Conservation (phyloP, 805 yeast species). For the Ogataea philodendri region DNA sequence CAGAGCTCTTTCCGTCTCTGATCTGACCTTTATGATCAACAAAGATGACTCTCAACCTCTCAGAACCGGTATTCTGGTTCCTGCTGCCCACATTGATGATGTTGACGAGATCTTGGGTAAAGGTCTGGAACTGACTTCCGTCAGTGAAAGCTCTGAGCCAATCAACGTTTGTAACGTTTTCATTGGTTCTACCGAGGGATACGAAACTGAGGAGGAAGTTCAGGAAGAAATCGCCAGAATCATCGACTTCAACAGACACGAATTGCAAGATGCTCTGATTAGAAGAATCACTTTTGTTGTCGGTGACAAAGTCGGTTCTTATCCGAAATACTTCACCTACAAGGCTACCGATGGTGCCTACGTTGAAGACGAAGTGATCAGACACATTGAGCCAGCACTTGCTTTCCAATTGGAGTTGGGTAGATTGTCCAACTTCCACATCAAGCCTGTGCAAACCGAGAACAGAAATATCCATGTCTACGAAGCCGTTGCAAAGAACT, state of each 20-base stretch:
- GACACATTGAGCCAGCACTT: constrained; percentile 97
- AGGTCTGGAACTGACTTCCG: constrained; percentile 71
- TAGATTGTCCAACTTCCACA: constrained; percentile 90
- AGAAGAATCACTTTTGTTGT: constrained; percentile 93
- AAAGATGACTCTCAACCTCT: constrained; percentile 61
- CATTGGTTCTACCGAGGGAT: constrained; percentile 71
- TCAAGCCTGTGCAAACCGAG: constrained; percentile 92
- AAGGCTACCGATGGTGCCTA: constrained; percentile 71
- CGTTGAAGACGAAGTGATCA: constrained; percentile 84
- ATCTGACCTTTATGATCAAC: constrained; percentile 80
- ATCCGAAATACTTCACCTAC: constrained; percentile 95
- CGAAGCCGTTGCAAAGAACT: constrained; percentile 92
- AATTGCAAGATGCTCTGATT: constrained; percentile 65
- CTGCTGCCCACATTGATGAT: constrained; percentile 83
- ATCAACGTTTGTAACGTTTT: constrained; percentile 83
- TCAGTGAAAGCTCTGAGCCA: constrained; percentile 42
- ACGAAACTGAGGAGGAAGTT: constrained; percentile 65
- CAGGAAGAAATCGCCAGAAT: constrained; percentile 61
- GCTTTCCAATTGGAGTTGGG: constrained; percentile 96
- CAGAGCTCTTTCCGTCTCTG: constrained; percentile 91
- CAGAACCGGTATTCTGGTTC: constrained; percentile 81
- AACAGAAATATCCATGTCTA: constrained; percentile 97
- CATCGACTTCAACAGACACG: constrained; percentile 66
- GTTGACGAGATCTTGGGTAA: constrained; percentile 77
- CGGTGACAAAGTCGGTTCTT: constrained; percentile 78